These are phyloP conservation scores for Aspergillus biplanus DNA, from an alignment of 495 filamentous ascomycete species.

Conservation along the genomic window DNA sequence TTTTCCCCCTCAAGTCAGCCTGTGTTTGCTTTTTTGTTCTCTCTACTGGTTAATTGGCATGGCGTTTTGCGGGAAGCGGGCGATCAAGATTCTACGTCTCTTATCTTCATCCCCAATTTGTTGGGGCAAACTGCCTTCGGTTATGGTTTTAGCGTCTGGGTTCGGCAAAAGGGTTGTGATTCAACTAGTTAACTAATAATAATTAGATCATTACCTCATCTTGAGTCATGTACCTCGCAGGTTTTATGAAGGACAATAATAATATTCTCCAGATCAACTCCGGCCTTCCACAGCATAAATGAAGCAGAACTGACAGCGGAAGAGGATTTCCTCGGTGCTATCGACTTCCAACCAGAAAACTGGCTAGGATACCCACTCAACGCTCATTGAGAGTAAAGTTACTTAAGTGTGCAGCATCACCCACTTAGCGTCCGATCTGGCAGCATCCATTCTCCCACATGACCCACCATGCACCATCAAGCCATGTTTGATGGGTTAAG, in stretches of 20 bases:
- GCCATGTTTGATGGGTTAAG: neutral
- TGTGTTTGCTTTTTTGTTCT: neutral
- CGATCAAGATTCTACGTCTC: conserved; percentile 9
- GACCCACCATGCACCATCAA: neutral
- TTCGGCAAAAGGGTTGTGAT: conserved; percentile 9
- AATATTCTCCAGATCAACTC: neutral
- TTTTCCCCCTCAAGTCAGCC: neutral
- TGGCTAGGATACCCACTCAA: neutral
- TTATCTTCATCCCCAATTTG: conserved; percentile 10
- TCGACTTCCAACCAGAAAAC: neutral
- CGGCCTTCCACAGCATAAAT: neutral
- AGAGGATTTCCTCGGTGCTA: neutral
- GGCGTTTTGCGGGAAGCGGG: conserved; percentile 5
- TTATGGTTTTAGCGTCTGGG: conserved; percentile 17
- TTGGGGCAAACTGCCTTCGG: conserved; percentile 11
- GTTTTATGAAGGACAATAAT: conserved; percentile 11
- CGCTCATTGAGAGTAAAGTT: conserved; percentile 19
- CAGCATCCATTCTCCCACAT: conserved; percentile 16
- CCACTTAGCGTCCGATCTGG: conserved; percentile 25
- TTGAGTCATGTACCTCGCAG: conserved; percentile 17
- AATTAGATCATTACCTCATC: conserved; percentile 13
- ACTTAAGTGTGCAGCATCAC: conserved; percentile 16
- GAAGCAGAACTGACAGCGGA: neutral
- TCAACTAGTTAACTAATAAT: neutral
- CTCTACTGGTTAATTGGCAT: neutral